These are phyloP conservation scores for Rhizophora apiculata DNA, from an alignment of 345 rosid genomes.

Conservation along the genomic window DNA sequence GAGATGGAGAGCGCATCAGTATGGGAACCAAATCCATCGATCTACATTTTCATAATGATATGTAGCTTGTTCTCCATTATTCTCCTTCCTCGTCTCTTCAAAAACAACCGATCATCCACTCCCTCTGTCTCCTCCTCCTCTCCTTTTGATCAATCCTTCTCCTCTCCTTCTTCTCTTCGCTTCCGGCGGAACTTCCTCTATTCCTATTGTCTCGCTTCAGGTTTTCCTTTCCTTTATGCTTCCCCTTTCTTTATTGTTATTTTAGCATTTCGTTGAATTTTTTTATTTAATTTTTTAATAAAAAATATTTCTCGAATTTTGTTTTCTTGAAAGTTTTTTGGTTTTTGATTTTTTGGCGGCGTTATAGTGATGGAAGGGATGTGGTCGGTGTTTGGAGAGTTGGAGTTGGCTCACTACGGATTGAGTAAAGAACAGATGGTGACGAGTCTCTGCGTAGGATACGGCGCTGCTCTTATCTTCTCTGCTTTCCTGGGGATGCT, in stretches of 20 bases:
- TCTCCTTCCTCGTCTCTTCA: slow-evolving; percentile 50
- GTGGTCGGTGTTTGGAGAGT: slow-evolving; percentile 79
- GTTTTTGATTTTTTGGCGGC: no score
- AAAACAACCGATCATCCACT: slow-evolving; percentile 3
- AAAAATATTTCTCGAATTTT: no score
- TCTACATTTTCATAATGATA: slow-evolving; percentile 54
- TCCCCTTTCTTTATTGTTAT: neutral
- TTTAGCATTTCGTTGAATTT: slow-evolving; percentile 1
- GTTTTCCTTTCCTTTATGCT: slow-evolving; percentile 25
- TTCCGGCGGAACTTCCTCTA: slow-evolving; percentile 67
- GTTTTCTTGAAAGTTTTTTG: no score
- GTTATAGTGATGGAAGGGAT: slow-evolving; percentile 65
- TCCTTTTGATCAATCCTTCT: slow-evolving; percentile 42
- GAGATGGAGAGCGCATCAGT: slow-evolving; percentile 57
- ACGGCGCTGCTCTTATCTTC: slow-evolving; percentile 47
- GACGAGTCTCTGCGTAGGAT: slow-evolving; percentile 52
- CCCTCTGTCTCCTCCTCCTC: slow-evolving; percentile 34
- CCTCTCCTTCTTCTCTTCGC: slow-evolving; percentile 44
- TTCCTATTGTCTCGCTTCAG: slow-evolving; percentile 73
- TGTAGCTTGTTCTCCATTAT: slow-evolving; percentile 52
- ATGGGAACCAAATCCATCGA: slow-evolving; percentile 64
- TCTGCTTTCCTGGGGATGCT: slow-evolving; percentile 64
- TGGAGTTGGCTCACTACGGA: slow-evolving; percentile 47
- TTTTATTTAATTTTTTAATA: no score
- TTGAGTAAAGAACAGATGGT: slow-evolving; percentile 50